Evolutionary conservation across 192 early-diverging fungal species (phyloP).

Genomic region (Coemansia sp.): DNA sequence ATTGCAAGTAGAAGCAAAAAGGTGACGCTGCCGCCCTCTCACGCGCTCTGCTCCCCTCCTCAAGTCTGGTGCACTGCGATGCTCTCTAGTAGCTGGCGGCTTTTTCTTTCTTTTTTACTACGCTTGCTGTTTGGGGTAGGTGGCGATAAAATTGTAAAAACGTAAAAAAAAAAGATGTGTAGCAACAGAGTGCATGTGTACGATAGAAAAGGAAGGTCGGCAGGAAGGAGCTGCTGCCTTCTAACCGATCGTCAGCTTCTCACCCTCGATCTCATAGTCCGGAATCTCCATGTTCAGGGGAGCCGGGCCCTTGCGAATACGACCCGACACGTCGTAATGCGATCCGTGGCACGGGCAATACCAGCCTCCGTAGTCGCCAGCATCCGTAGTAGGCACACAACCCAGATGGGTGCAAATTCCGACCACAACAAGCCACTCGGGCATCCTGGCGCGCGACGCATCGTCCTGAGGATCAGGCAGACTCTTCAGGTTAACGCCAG

Average conservation of each 20-base stretch:
- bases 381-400: slow-evolving; percentile 97
- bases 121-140: neutral
- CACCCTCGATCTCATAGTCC: slow-evolving; percentile 72
- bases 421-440: slow-evolving; percentile 97
- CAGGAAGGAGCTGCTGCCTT: slow-evolving; percentile 13
- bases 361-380: slow-evolving; percentile 99
- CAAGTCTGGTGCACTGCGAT: neutral
- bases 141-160: slow-evolving; percentile 10
- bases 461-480: slow-evolving; percentile 94
- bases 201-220: neutral
- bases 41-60: neutral
- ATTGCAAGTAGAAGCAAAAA: neutral
- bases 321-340: slow-evolving; percentile 98
- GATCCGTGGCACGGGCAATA: slow-evolving; percentile 99
- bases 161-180: slow-evolving; percentile 12
- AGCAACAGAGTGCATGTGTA: slow-evolving; percentile 13
- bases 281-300: slow-evolving; percentile 99
- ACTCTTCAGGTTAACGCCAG: slow-evolving; percentile 74
- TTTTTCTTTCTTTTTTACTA: neutral
- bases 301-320: slow-evolving; percentile 97
- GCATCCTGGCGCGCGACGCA: slow-evolving; percentile 85
- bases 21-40: neutral
- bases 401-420: slow-evolving; percentile 90
- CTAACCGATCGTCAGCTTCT: slow-evolving; percentile 90
- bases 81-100: neutral